A percentile compares a stretch with the other conserved stretches of the same genome.
phyloP scores from a whole-genome alignment of 148 eudicot species.

The Drosera capensis region DNA sequence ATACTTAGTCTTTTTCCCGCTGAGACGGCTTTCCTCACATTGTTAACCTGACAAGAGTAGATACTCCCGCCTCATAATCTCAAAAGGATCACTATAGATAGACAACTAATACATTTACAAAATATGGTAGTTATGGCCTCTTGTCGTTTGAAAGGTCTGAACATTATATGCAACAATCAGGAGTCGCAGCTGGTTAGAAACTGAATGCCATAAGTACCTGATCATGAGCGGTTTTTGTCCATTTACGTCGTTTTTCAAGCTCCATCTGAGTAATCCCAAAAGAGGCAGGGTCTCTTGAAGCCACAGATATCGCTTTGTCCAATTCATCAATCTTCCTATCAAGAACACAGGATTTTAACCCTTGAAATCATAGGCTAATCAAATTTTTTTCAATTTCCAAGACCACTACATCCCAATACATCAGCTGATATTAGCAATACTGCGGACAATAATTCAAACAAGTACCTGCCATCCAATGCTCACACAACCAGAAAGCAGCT shows the following conservation, averaged over 20 bases:
- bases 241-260: slow-evolving; percentile 73
- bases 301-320: slow-evolving; percentile 77
- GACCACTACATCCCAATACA: neutral
- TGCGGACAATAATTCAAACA: slow-evolving; percentile 1
- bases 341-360: slow-evolving; percentile 32
- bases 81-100: neutral
- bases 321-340: slow-evolving; percentile 98
- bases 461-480: slow-evolving; percentile 95
- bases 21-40: slow-evolving; percentile 53
- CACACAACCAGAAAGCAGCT: slow-evolving; percentile 51
- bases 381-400: neutral
- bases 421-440: no score
- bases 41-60: slow-evolving; percentile 54
- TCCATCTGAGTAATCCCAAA: slow-evolving; percentile 62
- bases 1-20: slow-evolving; percentile 37
- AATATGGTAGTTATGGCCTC: neutral
- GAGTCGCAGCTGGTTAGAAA: no score
- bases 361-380: neutral
- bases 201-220: slow-evolving; percentile 39
- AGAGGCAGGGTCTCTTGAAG: slow-evolving; percentile 56
- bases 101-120: neutral
- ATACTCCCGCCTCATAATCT: slow-evolving; percentile 1
- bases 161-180: neutral
- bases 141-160: neutral
- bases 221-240: slow-evolving; percentile 74